Conservation (phyloP, 306 rosid genomes). For the Cicer bijugum region DNA sequence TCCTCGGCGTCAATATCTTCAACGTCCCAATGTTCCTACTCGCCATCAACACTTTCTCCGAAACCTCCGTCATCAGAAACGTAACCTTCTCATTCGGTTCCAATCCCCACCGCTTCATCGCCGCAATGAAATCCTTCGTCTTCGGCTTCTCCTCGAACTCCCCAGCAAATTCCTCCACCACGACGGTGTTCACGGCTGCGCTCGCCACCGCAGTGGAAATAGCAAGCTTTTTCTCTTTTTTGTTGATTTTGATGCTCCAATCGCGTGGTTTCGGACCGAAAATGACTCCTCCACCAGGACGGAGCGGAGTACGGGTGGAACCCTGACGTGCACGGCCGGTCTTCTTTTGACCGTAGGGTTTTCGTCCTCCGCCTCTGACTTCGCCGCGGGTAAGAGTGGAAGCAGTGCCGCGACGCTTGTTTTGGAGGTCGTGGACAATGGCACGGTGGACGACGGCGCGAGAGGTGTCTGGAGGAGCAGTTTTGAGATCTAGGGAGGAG, state of each 20-base stretch:
- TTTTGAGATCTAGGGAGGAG: slow-evolving; percentile 66
- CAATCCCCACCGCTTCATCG: slow-evolving; percentile 87
- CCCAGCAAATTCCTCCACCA: slow-evolving; percentile 78
- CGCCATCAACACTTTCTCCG: slow-evolving; percentile 67
- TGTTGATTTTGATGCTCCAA: slow-evolving; percentile 84
- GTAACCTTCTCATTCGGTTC: slow-evolving; percentile 79
- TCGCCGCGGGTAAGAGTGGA: slow-evolving; percentile 87
- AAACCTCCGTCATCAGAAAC: slow-evolving; percentile 74
- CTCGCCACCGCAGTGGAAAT: slow-evolving; percentile 86
- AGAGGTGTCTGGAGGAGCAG: slow-evolving; percentile 80
- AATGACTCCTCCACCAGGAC: slow-evolving; percentile 88
- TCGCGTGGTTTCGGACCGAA: slow-evolving; percentile 95
- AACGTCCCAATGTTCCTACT: slow-evolving; percentile 82
- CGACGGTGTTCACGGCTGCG: slow-evolving; percentile 72
- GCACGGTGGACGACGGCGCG: slow-evolving; percentile 96
- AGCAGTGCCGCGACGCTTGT: slow-evolving; percentile 97
- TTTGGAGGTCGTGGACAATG: slow-evolving; percentile 79
- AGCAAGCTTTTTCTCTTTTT: slow-evolving; percentile 87
- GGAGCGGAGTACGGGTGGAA: slow-evolving; percentile 75
- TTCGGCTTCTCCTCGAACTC: slow-evolving; percentile 80
- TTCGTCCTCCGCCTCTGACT: slow-evolving; percentile 84
- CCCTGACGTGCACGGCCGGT: slow-evolving; percentile 88
- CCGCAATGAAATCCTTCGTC: slow-evolving; percentile 84
- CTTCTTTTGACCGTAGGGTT: slow-evolving; percentile 85
- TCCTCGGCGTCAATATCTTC: slow-evolving; percentile 90